Evolutionary conservation across 2,329 filamentous ascomycete species (phyloP).

Genomic region (Colletotrichum plurivorum): DNA sequence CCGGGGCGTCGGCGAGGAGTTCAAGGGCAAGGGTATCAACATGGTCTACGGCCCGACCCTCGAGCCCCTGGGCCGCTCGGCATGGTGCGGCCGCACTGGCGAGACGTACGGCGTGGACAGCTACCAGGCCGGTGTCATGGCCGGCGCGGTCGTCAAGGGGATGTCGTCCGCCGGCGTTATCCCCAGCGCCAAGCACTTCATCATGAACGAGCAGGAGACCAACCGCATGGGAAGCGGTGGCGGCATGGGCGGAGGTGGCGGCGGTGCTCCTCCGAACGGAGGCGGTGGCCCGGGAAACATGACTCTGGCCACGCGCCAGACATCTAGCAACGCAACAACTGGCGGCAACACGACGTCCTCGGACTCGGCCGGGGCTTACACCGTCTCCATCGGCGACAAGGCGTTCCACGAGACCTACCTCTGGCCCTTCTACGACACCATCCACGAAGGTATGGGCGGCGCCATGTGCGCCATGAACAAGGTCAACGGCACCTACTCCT

Average conservation of each 20-base stretch:
- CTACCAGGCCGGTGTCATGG: slow-evolving; percentile 36
- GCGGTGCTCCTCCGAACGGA: slow-evolving; percentile 52
- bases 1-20: slow-evolving; percentile 57
- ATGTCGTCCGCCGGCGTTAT: background rate
- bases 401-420: slow-evolving; percentile 46
- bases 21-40: slow-evolving; percentile 45
- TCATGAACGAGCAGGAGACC: slow-evolving; percentile 74
- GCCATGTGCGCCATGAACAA: slow-evolving; percentile 47
- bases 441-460: slow-evolving; percentile 41
- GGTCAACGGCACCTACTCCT: slow-evolving; percentile 44
- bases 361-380: slow-evolving; percentile 52
- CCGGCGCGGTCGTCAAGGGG: slow-evolving; percentile 21
- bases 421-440: slow-evolving; percentile 43
- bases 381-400: slow-evolving; percentile 49
- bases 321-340: slow-evolving; percentile 75
- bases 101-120: slow-evolving; percentile 45
- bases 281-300: background rate
- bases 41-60: slow-evolving; percentile 45
- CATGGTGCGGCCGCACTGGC: slow-evolving; percentile 44
- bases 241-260: slow-evolving; percentile 54
- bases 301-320: slow-evolving; percentile 63
- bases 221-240: slow-evolving; percentile 54
- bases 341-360: slow-evolving; percentile 64
- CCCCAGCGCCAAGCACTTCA: slow-evolving; percentile 66
- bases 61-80: slow-evolving; percentile 45